Conservation (phyloP, 257 asterid genomes). For the Parsonsia alboflavescens region DNA sequence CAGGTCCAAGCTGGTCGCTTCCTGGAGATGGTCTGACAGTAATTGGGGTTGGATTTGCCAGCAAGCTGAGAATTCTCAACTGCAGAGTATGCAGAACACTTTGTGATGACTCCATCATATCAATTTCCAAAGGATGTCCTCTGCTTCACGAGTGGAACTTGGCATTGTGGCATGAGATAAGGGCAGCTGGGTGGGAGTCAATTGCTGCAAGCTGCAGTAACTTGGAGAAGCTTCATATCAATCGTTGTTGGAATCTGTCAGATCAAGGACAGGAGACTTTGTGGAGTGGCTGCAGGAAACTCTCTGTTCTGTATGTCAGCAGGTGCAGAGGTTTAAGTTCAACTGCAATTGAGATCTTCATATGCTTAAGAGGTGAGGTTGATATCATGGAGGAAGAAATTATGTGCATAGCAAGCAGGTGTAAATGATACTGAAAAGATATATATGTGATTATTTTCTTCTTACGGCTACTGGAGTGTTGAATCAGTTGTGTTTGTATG, state of each 20-base stretch:
- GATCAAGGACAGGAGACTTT: conserved; percentile 56
- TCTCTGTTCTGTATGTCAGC: conserved; percentile 35
- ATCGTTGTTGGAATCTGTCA: conserved; percentile 49
- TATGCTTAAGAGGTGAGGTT: conserved; percentile 45
- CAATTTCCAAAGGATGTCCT: conserved; percentile 54
- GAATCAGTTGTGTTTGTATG: too few relatives aligned
- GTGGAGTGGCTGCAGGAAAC: conserved; percentile 50
- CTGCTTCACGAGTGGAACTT: conserved; percentile 64
- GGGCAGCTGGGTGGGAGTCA: conserved; percentile 48
- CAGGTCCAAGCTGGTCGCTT: conserved; percentile 45
- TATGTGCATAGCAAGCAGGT: conserved; percentile 29
- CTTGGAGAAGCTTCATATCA: conserved; percentile 59
- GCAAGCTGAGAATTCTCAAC: conserved; percentile 49
- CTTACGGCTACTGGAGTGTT: too few relatives aligned
- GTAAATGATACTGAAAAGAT: background rate
- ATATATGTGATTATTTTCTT: too few relatives aligned
- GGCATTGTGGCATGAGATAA: conserved; percentile 55
- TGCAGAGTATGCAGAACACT: conserved; percentile 53
- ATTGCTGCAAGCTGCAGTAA: conserved; percentile 41
- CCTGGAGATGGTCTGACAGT: conserved; percentile 39
- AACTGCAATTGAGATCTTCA: conserved; percentile 43
- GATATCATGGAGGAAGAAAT: conserved; percentile 44
- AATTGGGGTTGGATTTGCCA: conserved; percentile 30
- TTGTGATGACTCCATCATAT: conserved; percentile 35
- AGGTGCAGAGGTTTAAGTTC: conserved; percentile 35